phyloP scores from a whole-genome alignment of 2,329 filamentous ascomycete genomes.

The Zymoseptoria tritici region DNA sequence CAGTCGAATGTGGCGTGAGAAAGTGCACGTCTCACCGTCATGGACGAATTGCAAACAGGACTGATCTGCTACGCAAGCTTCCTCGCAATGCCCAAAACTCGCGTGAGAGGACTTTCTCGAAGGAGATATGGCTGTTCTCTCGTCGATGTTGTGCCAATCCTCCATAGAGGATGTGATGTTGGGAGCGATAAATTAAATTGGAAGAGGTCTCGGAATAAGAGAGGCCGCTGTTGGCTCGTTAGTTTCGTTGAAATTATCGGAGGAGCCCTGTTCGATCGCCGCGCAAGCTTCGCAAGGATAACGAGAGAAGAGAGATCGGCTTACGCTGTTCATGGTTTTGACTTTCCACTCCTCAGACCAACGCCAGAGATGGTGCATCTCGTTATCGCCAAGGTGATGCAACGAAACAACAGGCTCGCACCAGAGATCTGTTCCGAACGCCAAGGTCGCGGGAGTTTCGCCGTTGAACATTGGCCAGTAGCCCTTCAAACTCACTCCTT shows the following conservation, averaged over 20 bases:
- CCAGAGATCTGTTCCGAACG: slow-evolving; percentile 40
- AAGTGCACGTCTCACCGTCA: slow-evolving; percentile 2
- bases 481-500: slow-evolving; percentile 13
- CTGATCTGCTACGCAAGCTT: slow-evolving; percentile 20
- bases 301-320: no score
- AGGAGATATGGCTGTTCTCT: background rate
- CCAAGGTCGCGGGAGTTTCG: slow-evolving; percentile 33
- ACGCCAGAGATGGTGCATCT: slow-evolving; percentile 44
- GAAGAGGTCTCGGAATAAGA: slow-evolving; percentile 6
- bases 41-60: slow-evolving; percentile 30
- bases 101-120: background rate
- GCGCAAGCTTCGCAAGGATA: no score
- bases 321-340: background rate
- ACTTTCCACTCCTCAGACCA: slow-evolving; percentile 35
- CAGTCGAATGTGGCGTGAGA: slow-evolving; percentile 29
- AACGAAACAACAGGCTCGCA: slow-evolving; percentile 43
- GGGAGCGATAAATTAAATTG: slow-evolving; percentile 5
- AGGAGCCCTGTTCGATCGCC: no score
- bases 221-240: background rate
- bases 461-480: slow-evolving; percentile 23
- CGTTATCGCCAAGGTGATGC: slow-evolving; percentile 40
- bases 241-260: background rate
- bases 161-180: slow-evolving; percentile 3
- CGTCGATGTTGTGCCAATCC: slow-evolving; percentile 12
- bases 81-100: slow-evolving; percentile 16